Evolutionary conservation across 2,329 filamentous ascomycete genomes (phyloP).

Genomic region (Aspergillus sp.): DNA sequence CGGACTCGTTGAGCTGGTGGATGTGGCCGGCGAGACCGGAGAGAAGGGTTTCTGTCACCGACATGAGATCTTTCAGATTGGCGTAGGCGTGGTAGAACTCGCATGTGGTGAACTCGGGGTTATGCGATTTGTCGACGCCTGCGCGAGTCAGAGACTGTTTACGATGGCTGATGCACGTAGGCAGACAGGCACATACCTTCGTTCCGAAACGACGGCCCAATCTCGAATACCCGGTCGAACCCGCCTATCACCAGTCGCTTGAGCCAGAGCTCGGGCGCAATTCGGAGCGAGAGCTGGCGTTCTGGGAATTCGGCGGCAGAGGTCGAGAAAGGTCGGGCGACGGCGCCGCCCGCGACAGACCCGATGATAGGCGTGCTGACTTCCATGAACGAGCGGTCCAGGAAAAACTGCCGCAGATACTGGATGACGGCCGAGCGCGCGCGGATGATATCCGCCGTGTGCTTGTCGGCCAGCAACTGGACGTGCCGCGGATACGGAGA

Average conservation of each 20-base stretch:
- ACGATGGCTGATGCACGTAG: too few relatives aligned
- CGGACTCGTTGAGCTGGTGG: constrained; percentile 31
- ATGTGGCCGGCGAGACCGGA: constrained; percentile 48
- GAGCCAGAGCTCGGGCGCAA: constrained; percentile 90
- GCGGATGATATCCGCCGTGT: constrained; percentile 58
- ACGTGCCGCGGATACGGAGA: constrained; percentile 71
- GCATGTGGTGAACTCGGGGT: constrained; percentile 94
- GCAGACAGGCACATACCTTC: constrained; percentile 51
- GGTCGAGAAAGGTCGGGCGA: constrained; percentile 78
- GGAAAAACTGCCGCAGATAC: constrained; percentile 63
- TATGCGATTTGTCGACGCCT: constrained; percentile 76
- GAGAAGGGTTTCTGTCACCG: constrained; percentile 64
- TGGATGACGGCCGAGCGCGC: constrained; percentile 67
- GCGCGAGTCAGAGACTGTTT: constrained; percentile 1
- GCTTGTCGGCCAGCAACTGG: constrained; percentile 69
- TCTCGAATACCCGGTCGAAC: constrained; percentile 82
- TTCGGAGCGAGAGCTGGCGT: constrained; percentile 65
- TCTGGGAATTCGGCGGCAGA: constrained; percentile 64
- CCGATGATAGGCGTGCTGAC: constrained; percentile 86
- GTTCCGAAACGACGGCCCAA: constrained; percentile 86
- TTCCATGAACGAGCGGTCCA: constrained; percentile 65
- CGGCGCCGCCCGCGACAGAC: constrained; percentile 73
- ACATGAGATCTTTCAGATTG: constrained; percentile 64
- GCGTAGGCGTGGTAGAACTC: constrained; percentile 91
- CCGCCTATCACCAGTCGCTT: constrained; percentile 86